Base-by-base conservation (phyloP, 208 protist species). In the Crithidia mellificae region DNA sequence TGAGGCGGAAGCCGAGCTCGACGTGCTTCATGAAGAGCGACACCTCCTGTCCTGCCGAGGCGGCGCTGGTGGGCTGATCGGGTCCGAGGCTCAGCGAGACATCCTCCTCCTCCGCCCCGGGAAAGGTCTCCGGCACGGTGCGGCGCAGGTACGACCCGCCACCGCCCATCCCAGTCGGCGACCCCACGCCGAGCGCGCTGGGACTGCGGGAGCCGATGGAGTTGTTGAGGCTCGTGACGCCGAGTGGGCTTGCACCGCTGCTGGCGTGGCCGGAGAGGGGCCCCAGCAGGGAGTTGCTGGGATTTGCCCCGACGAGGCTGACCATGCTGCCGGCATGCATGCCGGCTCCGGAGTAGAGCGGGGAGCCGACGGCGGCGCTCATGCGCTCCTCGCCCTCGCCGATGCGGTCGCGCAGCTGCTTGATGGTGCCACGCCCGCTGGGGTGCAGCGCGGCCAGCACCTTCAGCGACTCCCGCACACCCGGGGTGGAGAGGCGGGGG, bases 1-100 rank as follows among this genome's bases (percentile, higher is more conserved):
- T 93, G 8, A 82, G 61, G 4, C 85, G 84, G 43, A 91, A 61
- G 32, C 91, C 91, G 34, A 77, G 83, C 41, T 95, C 89, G 1
- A 96, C 78, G 54, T 95, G 89, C 58, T 85, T 83, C 86, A 94
- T 92, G 57, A 96, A 91, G 6, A 92, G 72, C 34, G 74, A 80
- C 7, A 93, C 75, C 63, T 96, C 88, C 54, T 77, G 73, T 2
- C 69, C 71, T 12, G 63, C 36, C 17, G 75, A 24, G 44, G 72
- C 39, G 7, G 30, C 52, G 6, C 50, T 39, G 36, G 36, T 14
- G 52, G 34, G 34, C 46, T 50, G 32, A 44, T 66, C 47, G 20
- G 68, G 19, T 9, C 58, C 30, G 49, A 72, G 62, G 47, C 66
- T 54, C 46, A 71, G 68, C 24, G 65, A 43, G 41, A 69, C 49